Evolutionary conservation across 2,329 filamentous ascomycete genomes (phyloP), one percentile per base, ranked within the genome.

Genomic region (Colletotrichum sp.): DNA sequence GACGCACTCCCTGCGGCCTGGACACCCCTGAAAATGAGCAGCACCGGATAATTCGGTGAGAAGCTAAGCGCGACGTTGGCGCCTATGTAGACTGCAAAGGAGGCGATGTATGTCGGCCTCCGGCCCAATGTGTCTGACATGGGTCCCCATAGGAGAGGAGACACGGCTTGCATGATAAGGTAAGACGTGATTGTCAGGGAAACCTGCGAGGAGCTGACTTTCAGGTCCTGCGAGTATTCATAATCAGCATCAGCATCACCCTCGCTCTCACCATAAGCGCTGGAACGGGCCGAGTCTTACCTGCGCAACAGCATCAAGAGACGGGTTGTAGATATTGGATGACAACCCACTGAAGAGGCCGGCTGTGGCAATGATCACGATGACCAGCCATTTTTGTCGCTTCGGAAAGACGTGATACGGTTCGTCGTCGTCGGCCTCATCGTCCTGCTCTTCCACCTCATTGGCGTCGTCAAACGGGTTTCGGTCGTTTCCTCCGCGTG

Each of bases 291-390:
- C 15, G 21, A 12, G 21, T 26, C 77, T 36, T 77, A 83, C 84
- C 74, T 78, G 77, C 7, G 85, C 81, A n/a, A 89, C 83, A 3
- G 81, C 77, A 61, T 84, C 82, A 7, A 89, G 75, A 0, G 87
- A 84, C 2, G 88, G 87, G 61, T 88, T 85, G 80, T 90, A 90
- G 59, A 91, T 90, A 76, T 87, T 89, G 39, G 86, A 86, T 3
- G 88, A 88, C 24, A 89, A 77, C 3, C 89, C 89, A 1, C 89
- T 90, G 81, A 92, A 90, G 34, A 91, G 82, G 1, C 87, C 87
- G 1, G 88, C 89, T 1, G 88, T 78, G 2, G 88, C 86, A 21
- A 90, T 86, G 64, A 88, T 88, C 78, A 86, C 84, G 28, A 90
- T 85, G 32, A 90, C 86, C 74, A 85, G 78, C 74, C 86, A 83